Conservation (phyloP, 768 basidiomycete genomes). For the Leccinum sublutescens region DNA sequence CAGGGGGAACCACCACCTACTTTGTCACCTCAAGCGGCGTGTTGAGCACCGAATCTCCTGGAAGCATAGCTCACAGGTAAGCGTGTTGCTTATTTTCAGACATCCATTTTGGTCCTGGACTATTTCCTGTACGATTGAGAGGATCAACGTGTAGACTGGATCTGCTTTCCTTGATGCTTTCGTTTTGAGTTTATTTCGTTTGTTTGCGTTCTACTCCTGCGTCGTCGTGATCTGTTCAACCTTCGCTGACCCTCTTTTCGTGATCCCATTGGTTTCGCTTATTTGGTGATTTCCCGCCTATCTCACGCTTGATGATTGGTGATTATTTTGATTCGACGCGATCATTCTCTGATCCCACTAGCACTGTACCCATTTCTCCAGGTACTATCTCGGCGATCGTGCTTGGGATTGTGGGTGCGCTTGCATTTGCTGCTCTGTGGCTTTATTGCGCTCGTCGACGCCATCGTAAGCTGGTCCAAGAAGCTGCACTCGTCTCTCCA, state of each 20-base stretch:
- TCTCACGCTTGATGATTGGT: slow-evolving; percentile 1
- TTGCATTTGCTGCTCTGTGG: slow-evolving; percentile 30
- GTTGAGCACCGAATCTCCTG: slow-evolving; percentile 24
- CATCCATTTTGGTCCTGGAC: not conserved
- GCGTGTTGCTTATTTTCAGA: slow-evolving; percentile 4
- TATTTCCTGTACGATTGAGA: slow-evolving; percentile 9
- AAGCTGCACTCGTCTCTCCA: slow-evolving; percentile 13
- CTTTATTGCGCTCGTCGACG: slow-evolving; percentile 34
- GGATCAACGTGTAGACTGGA: slow-evolving; percentile 8
- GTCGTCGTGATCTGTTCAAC: slow-evolving; percentile 15
- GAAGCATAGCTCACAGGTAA: slow-evolving; percentile 12
- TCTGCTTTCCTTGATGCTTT: not conserved
- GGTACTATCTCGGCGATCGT: slow-evolving; percentile 25
- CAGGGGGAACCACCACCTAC: slow-evolving; percentile 14
- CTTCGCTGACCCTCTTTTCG: slow-evolving; percentile 18
- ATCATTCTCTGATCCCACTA: slow-evolving; percentile 8
- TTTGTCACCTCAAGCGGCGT: slow-evolving; percentile 21
- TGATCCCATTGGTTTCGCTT: slow-evolving; percentile 14
- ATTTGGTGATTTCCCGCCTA: slow-evolving; percentile 7
- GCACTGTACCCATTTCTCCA: slow-evolving; percentile 18
- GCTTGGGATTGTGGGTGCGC: slow-evolving; percentile 25
- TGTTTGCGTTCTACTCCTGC: slow-evolving; percentile 19
- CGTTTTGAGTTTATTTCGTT: not conserved
- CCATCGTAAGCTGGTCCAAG: slow-evolving; percentile 23
- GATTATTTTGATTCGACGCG: slow-evolving; percentile 3